Evolutionary conservation across 176 grass and related monocot species (phyloP).

Genomic region (Elaeis guineensis): DNA sequence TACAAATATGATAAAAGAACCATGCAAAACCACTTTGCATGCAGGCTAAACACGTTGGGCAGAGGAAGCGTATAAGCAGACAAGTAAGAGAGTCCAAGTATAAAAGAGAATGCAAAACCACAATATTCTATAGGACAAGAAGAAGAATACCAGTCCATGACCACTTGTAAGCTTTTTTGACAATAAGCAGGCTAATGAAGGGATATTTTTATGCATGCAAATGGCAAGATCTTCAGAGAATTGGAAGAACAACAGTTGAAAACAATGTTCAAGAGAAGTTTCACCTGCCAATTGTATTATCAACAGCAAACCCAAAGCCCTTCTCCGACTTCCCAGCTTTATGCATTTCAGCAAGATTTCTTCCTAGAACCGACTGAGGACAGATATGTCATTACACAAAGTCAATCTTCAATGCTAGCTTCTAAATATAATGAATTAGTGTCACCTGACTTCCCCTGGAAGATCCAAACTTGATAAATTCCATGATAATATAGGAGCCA

Average conservation of each 20-base stretch:
- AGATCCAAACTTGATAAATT: constrained; percentile 78
- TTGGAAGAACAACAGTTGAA: background rate
- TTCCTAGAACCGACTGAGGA: constrained; percentile 53
- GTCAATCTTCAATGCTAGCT: background rate
- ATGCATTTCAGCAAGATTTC: constrained; percentile 83
- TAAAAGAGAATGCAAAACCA: too few relatives aligned
- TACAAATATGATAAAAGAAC: too few relatives aligned
- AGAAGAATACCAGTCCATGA: too few relatives aligned
- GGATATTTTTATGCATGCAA: too few relatives aligned
- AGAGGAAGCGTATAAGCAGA: too few relatives aligned
- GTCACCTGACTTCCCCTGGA: constrained; percentile 82
- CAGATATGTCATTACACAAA: constrained; percentile 13
- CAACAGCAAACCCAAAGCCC: constrained; percentile 56
- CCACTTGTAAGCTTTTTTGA: too few relatives aligned
- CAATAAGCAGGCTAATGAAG: too few relatives aligned
- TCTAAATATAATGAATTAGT: constrained; percentile 7
- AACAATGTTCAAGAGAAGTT: background rate
- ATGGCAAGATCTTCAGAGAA: too few relatives aligned
- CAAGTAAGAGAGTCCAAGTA: too few relatives aligned
- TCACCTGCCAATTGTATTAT: constrained; percentile 82
- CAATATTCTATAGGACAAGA: too few relatives aligned
- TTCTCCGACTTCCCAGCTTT: constrained; percentile 60
- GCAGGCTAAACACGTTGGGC: too few relatives aligned
- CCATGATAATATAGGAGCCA: constrained; percentile 96
- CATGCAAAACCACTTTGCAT: too few relatives aligned